Conservation (phyloP, 2,329 filamentous ascomycete species). For the Biscogniauxia mediterranea region DNA sequence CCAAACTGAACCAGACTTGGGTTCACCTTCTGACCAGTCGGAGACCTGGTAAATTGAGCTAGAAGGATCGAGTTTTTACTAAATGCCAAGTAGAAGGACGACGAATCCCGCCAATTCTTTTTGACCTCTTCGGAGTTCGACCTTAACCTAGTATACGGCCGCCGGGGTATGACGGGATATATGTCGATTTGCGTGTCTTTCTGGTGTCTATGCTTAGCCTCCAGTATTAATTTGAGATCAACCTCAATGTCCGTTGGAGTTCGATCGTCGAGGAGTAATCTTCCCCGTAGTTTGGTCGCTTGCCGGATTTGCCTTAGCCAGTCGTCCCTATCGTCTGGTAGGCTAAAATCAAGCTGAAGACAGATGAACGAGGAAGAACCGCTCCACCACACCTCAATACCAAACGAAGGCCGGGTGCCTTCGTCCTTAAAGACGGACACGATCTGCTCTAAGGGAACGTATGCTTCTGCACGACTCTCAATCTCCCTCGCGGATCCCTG, state of each 20-base stretch:
- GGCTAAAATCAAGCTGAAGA: slow-evolving; percentile 48
- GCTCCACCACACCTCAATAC: slow-evolving; percentile 58
- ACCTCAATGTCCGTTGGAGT: slow-evolving; percentile 47
- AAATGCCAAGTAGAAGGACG: slow-evolving; percentile 54
- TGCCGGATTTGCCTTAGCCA: slow-evolving; percentile 48
- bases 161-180: slow-evolving; percentile 53
- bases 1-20: slow-evolving; percentile 51
- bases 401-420: slow-evolving; percentile 47
- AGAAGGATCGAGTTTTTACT: slow-evolving; percentile 53
- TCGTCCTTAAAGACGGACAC: slow-evolving; percentile 54
- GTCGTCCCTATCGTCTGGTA: slow-evolving; percentile 48
- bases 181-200: slow-evolving; percentile 40
- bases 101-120: slow-evolving; percentile 46
- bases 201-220: slow-evolving; percentile 41
- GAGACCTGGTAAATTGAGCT: slow-evolving; percentile 48
- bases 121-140: slow-evolving; percentile 42
- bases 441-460: slow-evolving; percentile 49
- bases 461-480: slow-evolving; percentile 31
- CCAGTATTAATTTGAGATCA: slow-evolving; percentile 47
- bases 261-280: slow-evolving; percentile 34
- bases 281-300: slow-evolving; percentile 33
- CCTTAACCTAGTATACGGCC: slow-evolving; percentile 40
- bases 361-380: slow-evolving; percentile 42
- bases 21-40: slow-evolving; percentile 45
- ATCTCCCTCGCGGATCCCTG: slow-evolving; percentile 25